Evolutionary conservation across 2,329 filamentous ascomycete species (phyloP).

Genomic region (Diaporthe ampelina): DNA sequence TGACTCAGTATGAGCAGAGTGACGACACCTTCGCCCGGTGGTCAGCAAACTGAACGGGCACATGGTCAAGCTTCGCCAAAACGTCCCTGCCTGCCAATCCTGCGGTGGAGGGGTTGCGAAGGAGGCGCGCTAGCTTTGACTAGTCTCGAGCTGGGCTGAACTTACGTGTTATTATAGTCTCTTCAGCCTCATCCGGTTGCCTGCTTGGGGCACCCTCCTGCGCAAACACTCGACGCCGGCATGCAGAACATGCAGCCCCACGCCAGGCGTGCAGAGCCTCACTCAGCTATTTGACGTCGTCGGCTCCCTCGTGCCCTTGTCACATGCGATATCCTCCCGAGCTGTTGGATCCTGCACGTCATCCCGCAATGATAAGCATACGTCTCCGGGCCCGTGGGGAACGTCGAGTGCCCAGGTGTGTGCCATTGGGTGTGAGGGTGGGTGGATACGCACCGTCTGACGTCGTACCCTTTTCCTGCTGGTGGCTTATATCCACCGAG

Average conservation of each 20-base stretch:
- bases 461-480: constrained; percentile 1
- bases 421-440: constrained; percentile 1
- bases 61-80: constrained; percentile 29
- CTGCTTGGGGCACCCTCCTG: constrained; percentile 25
- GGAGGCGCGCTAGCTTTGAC: constrained; percentile 26
- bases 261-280: constrained; percentile 28
- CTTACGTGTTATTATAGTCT: constrained; percentile 25
- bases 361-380: constrained; percentile 33
- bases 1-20: constrained; percentile 11
- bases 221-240: constrained; percentile 12
- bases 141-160: constrained; percentile 16
- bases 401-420: not conserved
- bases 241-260: constrained; percentile 31
- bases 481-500: constrained; percentile 14
- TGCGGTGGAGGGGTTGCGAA: constrained; percentile 12
- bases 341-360: constrained; percentile 29
- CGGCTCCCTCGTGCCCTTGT: constrained; percentile 24
- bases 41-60: constrained; percentile 15
- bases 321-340: constrained; percentile 10
- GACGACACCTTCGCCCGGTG: constrained; percentile 11
- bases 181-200: constrained; percentile 32
- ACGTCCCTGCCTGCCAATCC: constrained; percentile 9
- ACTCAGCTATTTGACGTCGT: constrained; percentile 6
- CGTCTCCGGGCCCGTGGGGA: not conserved
- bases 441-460: constrained; percentile 27